A percentile compares a stretch with the other conserved stretches of the same genome.
Evolutionary conservation across 1,284 basidiomycete genomes (phyloP).

Genomic region (Pholiota adiposa): DNA sequence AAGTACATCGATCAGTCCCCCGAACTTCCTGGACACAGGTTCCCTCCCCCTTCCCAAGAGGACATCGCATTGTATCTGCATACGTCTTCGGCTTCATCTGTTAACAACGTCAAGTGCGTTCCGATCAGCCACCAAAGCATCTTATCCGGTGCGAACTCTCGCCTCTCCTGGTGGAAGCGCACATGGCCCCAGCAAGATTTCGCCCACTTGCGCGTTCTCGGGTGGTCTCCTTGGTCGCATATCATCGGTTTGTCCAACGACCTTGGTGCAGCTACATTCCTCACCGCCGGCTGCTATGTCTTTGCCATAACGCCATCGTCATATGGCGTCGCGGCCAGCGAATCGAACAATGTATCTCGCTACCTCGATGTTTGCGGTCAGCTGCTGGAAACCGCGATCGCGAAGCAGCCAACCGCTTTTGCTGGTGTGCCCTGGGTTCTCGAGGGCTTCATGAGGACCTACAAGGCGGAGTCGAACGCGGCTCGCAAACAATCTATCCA

Average conservation of each 20-base stretch:
- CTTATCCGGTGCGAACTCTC: constrained; percentile 25
- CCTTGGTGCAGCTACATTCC: constrained; percentile 29
- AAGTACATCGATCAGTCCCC: constrained; percentile 29
- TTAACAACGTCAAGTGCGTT: constrained; percentile 39
- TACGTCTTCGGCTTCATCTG: constrained; percentile 39
- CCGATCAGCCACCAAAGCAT: constrained; percentile 34
- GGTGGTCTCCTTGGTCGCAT: constrained; percentile 40
- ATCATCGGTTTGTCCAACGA: constrained; percentile 34
- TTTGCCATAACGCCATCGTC: constrained; percentile 35
- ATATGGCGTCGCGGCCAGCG: constrained; percentile 23
- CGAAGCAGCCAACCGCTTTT: constrained; percentile 27
- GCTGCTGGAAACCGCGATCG: constrained; percentile 26
- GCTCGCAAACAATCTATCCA: constrained; percentile 20
- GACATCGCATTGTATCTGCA: constrained; percentile 33
- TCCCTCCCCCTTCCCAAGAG: constrained; percentile 22
- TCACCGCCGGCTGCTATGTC: constrained; percentile 36
- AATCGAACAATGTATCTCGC: constrained; percentile 18
- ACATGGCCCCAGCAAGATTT: constrained; percentile 30
- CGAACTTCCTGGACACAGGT: constrained; percentile 17
- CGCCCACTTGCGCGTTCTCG: constrained; percentile 33
- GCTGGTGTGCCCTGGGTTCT: constrained; percentile 33
- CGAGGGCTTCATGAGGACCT: constrained; percentile 30
- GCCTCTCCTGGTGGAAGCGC: constrained; percentile 30
- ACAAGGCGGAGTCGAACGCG: constrained; percentile 21
- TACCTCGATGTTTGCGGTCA: constrained; percentile 29